Conservation (phyloP, 1,284 basidiomycete genomes). For the Ganoderma leucocontextum region DNA sequence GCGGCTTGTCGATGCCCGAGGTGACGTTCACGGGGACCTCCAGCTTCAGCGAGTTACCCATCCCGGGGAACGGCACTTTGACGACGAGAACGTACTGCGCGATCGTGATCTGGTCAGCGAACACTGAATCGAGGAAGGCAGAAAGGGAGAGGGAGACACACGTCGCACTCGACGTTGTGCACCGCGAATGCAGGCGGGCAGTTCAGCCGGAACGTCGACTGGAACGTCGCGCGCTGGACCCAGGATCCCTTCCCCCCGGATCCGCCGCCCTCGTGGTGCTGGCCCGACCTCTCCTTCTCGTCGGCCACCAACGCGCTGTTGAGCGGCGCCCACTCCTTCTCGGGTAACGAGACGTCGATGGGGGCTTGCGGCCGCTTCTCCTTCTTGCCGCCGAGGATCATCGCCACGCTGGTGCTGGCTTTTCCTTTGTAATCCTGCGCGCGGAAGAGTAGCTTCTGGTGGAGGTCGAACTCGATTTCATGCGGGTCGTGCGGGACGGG, state of each 20-base stretch:
- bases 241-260: conserved; percentile 10
- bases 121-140: no score
- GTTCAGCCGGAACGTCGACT: conserved; percentile 19
- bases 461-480: background rate
- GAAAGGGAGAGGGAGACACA: conserved; percentile 11
- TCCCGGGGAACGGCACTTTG: conserved; percentile 30
- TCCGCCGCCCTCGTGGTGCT: background rate
- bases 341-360: background rate
- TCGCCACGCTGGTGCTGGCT: background rate
- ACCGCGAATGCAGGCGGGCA: conserved; percentile 24
- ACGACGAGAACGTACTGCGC: conserved; percentile 20
- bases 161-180: conserved; percentile 16
- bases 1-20: conserved; percentile 21
- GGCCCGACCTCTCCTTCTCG: background rate
- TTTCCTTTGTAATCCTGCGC: background rate
- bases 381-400: background rate
- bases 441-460: background rate
- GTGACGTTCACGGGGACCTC: conserved; percentile 23
- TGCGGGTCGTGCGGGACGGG: background rate
- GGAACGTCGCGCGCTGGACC: conserved; percentile 22
- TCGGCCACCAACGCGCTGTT: background rate
- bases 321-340: conserved; percentile 14
- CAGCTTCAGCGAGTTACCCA: conserved; percentile 24
- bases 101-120: no score
- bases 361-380: background rate